These are phyloP conservation scores for Suillus americanus DNA, from an alignment of 768 basidiomycete genomes.

Conservation along the genomic window DNA sequence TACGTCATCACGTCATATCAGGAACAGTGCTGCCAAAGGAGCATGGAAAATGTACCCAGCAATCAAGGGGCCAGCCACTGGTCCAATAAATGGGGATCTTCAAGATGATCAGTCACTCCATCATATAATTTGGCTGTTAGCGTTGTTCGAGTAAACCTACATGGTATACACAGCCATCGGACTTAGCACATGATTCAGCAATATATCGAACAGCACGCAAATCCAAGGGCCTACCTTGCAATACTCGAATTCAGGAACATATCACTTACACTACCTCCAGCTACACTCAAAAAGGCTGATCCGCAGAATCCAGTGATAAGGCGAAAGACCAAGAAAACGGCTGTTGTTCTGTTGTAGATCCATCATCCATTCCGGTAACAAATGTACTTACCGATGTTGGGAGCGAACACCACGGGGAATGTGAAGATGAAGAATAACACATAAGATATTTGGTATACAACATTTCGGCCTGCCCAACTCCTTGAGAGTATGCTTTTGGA, in stretches of 20 bases:
- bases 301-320: slow-evolving; percentile 56
- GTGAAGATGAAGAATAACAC: slow-evolving; percentile 59
- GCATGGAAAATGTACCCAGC: slow-evolving; percentile 45
- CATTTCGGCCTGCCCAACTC: slow-evolving; percentile 50
- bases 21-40: not conserved
- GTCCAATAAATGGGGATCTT: slow-evolving; percentile 54
- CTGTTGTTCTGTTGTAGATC: slow-evolving; percentile 27
- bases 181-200: slow-evolving; percentile 25
- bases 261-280: slow-evolving; percentile 61
- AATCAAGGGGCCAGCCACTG: slow-evolving; percentile 55
- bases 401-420: slow-evolving; percentile 74
- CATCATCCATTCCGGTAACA: not conserved
- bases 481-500: not conserved
- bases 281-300: slow-evolving; percentile 58
- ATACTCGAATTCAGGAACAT: slow-evolving; percentile 56
- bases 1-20: slow-evolving; percentile 16
- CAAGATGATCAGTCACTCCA: not conserved
- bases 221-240: slow-evolving; percentile 45
- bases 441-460: slow-evolving; percentile 64
- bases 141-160: slow-evolving; percentile 14
- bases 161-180: slow-evolving; percentile 59
- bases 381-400: slow-evolving; percentile 47
- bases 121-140: not conserved
- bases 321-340: slow-evolving; percentile 62
- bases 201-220: not conserved